These are phyloP conservation scores for Adansonia grandidieri DNA, from an alignment of 441 rosid species.

Conservation along the genomic window DNA sequence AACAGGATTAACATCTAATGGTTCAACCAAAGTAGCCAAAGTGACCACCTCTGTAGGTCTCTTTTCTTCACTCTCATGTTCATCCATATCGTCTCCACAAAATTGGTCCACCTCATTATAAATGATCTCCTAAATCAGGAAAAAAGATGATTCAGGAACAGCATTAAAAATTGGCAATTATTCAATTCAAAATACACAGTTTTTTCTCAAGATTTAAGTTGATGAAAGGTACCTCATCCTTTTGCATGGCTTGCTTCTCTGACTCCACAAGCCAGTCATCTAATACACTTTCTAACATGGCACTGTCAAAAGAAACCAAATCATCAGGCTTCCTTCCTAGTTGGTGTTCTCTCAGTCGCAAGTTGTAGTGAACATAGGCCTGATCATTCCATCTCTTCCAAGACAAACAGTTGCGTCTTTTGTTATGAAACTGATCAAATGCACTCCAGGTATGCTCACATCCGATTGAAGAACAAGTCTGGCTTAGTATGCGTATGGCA, in stretches of 20 bases:
- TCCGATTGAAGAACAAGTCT: conserved; percentile 79
- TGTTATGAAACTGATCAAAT: conserved; percentile 59
- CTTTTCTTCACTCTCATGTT: conserved; percentile 44
- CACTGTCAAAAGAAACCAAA: conserved; percentile 51
- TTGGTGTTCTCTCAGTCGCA: conserved; percentile 61
- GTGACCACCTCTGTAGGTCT: conserved; percentile 44
- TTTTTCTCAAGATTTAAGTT: conserved; percentile 5
- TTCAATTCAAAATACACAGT: neutral
- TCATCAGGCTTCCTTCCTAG: conserved; percentile 43
- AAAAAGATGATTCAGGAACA: conserved; percentile 22
- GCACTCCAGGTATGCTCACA: conserved; percentile 76
- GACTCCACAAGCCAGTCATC: conserved; percentile 67
- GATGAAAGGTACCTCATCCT: conserved; percentile 59
- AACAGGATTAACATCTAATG: conserved; percentile 46
- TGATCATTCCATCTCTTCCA: conserved; percentile 61
- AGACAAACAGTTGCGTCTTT: conserved; percentile 56
- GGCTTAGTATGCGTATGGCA: conserved; percentile 82
- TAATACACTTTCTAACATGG: conserved; percentile 52
- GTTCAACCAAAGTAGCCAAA: conserved; percentile 43
- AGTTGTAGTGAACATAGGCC: conserved; percentile 68
- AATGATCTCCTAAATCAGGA: conserved; percentile 49
- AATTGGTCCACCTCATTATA: conserved; percentile 50
- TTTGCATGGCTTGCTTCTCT: conserved; percentile 45
- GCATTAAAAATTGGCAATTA: conserved; percentile 3
- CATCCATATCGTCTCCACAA: conserved; percentile 45